Percentiles rank a stretch among this genome's conserved stretches.
Conservation (phyloP, 2,329 filamentous ascomycete genomes). For the Diaporthe longicolla region DNA sequence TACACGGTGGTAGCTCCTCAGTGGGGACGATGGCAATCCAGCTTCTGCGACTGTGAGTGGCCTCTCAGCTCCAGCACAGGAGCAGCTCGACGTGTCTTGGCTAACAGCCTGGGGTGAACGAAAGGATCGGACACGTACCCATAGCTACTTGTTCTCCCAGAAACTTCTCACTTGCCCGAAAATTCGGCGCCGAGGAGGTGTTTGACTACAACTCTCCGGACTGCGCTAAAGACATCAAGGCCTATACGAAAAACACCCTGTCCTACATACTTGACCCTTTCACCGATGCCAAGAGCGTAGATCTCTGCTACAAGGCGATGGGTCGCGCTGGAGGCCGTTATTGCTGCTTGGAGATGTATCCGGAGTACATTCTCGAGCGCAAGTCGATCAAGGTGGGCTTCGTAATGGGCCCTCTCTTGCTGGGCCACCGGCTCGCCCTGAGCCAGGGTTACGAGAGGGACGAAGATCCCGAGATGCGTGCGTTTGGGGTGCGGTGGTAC, state of each 20-base stretch:
- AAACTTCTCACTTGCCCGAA: slow-evolving; percentile 52
- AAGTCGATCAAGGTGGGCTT: background rate
- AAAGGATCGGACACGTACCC: background rate
- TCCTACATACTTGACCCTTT: slow-evolving; percentile 56
- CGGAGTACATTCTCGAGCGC: slow-evolving; percentile 38
- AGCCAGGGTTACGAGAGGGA: no score
- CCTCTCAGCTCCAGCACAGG: background rate
- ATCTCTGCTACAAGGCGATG: slow-evolving; percentile 55
- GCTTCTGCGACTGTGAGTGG: slow-evolving; percentile 43
- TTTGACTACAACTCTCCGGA: slow-evolving; percentile 54
- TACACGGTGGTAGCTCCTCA: slow-evolving; percentile 2
- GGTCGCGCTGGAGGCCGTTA: slow-evolving; percentile 48
- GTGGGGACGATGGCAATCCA: slow-evolving; percentile 20
- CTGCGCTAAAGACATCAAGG: slow-evolving; percentile 49
- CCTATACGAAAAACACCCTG: slow-evolving; percentile 54
- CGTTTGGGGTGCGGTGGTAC: background rate
- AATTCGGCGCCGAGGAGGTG: slow-evolving; percentile 54
- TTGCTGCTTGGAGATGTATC: no score
- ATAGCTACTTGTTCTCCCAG: slow-evolving; percentile 47
- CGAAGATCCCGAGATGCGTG: background rate
- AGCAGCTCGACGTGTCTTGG: background rate
- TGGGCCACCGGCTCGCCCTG: background rate
- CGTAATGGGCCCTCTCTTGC: no score
- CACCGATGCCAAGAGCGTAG: slow-evolving; percentile 47
- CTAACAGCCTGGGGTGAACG: background rate